Percentiles rank a stretch among this genome's conserved stretches.
Conservation (phyloP, 2,329 filamentous ascomycete species). For the Triangularia setosa region DNA sequence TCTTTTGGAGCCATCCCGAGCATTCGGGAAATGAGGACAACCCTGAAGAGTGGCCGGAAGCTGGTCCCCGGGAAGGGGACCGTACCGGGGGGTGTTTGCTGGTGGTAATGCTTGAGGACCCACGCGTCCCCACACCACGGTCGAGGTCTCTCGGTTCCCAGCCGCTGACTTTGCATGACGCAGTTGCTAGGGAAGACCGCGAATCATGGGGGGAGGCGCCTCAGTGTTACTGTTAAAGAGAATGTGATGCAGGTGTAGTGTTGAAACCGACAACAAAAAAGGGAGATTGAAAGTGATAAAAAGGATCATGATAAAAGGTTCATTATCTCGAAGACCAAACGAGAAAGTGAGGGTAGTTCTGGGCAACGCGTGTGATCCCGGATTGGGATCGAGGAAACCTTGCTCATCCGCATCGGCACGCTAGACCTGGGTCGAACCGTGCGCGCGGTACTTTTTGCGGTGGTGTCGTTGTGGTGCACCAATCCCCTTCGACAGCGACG, state of each 20-base stretch:
- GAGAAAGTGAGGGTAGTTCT: background rate
- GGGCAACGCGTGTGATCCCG: background rate
- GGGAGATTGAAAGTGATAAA: background rate
- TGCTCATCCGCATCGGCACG: slow-evolving; percentile 10
- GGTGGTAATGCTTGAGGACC: background rate
- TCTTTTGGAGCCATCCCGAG: background rate
- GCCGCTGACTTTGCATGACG: slow-evolving; percentile 4
- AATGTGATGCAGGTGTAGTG: background rate
- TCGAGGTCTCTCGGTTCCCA: slow-evolving; percentile 1
- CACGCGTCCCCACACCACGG: background rate
- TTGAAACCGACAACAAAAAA: background rate
- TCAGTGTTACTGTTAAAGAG: background rate
- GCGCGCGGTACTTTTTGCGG: slow-evolving; percentile 27
- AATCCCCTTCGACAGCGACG: background rate
- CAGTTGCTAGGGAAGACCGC: background rate
- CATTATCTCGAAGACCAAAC: background rate
- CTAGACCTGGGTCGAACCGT: slow-evolving; percentile 28
- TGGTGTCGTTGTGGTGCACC: background rate
- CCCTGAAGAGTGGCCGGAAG: background rate
- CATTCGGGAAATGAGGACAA: background rate
- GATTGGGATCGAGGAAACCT: slow-evolving; percentile 2
- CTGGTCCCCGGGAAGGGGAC: background rate
- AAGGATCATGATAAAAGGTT: background rate
- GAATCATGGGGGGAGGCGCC: background rate
- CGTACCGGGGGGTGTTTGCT: background rate